Evolutionary conservation across 371 early-diverging fungal species (phyloP), one percentile per base, ranked within the genome.

Genomic region (Zychaea mexicana): DNA sequence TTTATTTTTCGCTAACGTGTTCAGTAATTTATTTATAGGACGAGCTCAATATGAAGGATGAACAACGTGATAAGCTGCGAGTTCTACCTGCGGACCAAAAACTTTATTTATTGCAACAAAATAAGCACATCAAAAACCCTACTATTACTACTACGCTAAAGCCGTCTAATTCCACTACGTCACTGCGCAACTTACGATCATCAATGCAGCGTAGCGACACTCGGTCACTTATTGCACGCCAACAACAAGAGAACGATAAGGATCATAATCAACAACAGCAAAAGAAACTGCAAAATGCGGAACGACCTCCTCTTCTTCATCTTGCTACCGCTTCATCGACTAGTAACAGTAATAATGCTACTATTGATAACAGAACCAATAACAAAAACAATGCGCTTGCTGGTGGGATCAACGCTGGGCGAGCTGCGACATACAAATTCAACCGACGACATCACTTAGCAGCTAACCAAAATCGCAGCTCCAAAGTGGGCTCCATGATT

Each of bases 41-140:
- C 49, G 83, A 87, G 45, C 72, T 87, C n/a, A 77, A 87, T 60
- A 87, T 85, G 78, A 85, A 83, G 60, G 84, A 79, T 33, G 68
- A 42, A 10, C 70, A 81, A 12, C 69, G 83, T 53, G 82, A 81
- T 24, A 82, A 77, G 26, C 68, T 85, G 63, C 78, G 83, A 54
- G 73, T 81, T 54, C 61, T 87, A 15, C 75, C 85, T 2, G 66
- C 70, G 6, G 81, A 81, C 27, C 78, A 79, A 42, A 83, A 85
- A 46, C 56, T 78, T 2, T 79, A 80, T 15, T 61, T 87, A 6
- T 72, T 87, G 39, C 70, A 81, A 36, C 85, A 84, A 61, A 85
- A 83, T 32, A 74, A 81, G 26, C 78, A 79, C 24, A 59, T 79
- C 3, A 84, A 82, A 39, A 72, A 76, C 8, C 27, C 12, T 53